phyloP scores from a whole-genome alignment of 768 basidiomycete species.

The Podaxis sp. region DNA sequence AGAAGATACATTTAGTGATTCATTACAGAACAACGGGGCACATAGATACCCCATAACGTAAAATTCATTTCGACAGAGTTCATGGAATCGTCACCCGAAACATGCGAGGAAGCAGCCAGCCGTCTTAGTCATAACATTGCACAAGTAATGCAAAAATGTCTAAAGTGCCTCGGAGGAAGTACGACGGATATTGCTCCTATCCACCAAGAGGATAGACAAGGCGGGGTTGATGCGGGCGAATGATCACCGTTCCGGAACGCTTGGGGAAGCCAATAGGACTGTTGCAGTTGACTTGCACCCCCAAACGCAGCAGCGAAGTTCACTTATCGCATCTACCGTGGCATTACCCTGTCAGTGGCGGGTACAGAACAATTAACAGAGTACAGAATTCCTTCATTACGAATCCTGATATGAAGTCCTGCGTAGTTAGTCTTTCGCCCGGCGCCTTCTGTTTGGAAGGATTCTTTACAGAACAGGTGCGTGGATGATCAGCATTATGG shows the following conservation, averaged over 20 bases:
- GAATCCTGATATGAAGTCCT: neutral
- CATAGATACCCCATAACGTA: neutral
- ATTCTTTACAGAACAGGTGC: neutral
- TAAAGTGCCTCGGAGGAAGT: neutral
- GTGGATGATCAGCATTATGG: neutral
- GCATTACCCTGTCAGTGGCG: neutral
- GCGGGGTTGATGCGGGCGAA: neutral
- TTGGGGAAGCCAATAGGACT: neutral
- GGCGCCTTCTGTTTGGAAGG: neutral
- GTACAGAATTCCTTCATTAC: neutral
- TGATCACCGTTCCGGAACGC: neutral
- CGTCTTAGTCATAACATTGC: neutral
- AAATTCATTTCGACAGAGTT: neutral
- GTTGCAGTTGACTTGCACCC: neutral
- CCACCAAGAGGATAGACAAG: neutral
- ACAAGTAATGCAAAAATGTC: neutral
- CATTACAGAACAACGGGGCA: neutral
- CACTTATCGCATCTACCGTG: neutral
- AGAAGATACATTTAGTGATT: neutral
- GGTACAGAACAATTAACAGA: neutral
- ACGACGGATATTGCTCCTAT: neutral
- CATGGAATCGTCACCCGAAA: neutral
- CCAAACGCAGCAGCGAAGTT: neutral
- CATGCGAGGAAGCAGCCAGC: neutral
- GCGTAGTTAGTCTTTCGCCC: neutral